Conservation (phyloP, 345 rosid genomes). For the Stellera chamaejasme region DNA sequence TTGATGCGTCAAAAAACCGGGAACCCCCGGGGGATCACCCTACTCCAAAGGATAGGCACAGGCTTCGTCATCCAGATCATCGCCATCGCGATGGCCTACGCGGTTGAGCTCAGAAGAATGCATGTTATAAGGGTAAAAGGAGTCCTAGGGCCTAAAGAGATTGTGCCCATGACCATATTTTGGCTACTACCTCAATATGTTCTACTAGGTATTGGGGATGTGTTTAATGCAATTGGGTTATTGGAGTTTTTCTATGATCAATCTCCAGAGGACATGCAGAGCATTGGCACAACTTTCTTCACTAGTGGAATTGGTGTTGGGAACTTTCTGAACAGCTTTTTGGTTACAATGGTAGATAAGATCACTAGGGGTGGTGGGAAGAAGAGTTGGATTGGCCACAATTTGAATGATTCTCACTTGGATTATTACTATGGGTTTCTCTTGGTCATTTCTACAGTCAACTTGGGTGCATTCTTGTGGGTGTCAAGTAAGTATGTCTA, state of each 20-base stretch:
- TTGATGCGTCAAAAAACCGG: conserved; percentile 55
- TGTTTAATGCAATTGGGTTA: conserved; percentile 67
- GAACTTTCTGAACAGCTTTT: conserved; percentile 70
- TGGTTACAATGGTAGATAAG: conserved; percentile 70
- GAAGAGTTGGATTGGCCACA: conserved; percentile 82
- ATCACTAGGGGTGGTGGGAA: conserved; percentile 39
- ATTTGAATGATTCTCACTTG: conserved; percentile 67
- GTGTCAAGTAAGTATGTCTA: conserved; percentile 59
- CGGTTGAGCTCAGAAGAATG: conserved; percentile 58
- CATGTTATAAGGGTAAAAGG: conserved; percentile 32
- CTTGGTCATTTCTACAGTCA: conserved; percentile 45
- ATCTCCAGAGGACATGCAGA: conserved; percentile 85
- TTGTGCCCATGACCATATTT: conserved; percentile 79
- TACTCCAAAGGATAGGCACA: conserved; percentile 73
- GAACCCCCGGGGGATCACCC: conserved; percentile 77
- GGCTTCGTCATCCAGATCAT: conserved; percentile 67
- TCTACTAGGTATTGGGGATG: conserved; percentile 68
- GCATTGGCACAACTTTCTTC: conserved; percentile 88
- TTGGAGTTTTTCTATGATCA: conserved; percentile 92
- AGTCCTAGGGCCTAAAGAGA: conserved; percentile 32
- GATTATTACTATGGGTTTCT: conserved; percentile 88
- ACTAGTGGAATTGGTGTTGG: conserved; percentile 88
- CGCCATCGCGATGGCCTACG: conserved; percentile 70
- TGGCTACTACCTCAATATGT: conserved; percentile 83
- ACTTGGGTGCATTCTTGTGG: conserved; percentile 62